These are phyloP conservation scores for Pseudoturritis turrita DNA, from an alignment of 345 rosid genomes.

Conservation along the genomic window DNA sequence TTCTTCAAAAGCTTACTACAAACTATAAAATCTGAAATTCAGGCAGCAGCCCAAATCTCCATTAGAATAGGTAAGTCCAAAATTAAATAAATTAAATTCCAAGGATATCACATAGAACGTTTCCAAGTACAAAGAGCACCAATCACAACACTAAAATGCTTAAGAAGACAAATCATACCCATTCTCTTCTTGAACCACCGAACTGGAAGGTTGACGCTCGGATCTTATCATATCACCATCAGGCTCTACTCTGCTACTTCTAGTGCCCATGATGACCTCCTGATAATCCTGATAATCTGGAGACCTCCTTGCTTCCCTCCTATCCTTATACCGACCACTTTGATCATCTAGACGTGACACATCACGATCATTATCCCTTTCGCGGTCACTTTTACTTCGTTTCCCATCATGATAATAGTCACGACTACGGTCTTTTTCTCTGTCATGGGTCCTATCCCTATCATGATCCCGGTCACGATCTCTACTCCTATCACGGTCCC, in stretches of 20 bases:
- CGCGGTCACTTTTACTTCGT: conserved; percentile 32
- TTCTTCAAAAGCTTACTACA: conserved; percentile 9
- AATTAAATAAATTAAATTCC: not conserved
- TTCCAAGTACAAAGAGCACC: not conserved
- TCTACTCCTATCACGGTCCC: conserved; percentile 31
- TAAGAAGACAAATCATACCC: conserved; percentile 40
- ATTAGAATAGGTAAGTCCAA: not conserved
- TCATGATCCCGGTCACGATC: conserved; percentile 43
- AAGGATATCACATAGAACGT: not conserved
- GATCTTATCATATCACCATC: conserved; percentile 70
- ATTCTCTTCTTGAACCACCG: conserved; percentile 60
- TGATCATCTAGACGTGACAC: conserved; percentile 46
- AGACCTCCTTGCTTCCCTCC: conserved; percentile 65
- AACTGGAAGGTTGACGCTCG: conserved; percentile 53
- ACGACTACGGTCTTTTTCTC: conserved; percentile 39
- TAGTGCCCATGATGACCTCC: conserved; percentile 40
- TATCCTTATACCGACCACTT: conserved; percentile 50
- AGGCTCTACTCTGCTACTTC: conserved; percentile 49
- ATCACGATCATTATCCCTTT: conserved; percentile 45
- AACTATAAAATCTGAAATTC: not conserved
- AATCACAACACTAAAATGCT: not conserved
- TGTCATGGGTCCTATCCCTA: conserved; percentile 34
- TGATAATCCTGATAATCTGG: conserved; percentile 62
- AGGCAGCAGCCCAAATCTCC: not conserved
- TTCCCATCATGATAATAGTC: conserved; percentile 40